phyloP scores from a whole-genome alignment of 1,139 yeast species.

The Yamadazyma membranifaciens region DNA sequence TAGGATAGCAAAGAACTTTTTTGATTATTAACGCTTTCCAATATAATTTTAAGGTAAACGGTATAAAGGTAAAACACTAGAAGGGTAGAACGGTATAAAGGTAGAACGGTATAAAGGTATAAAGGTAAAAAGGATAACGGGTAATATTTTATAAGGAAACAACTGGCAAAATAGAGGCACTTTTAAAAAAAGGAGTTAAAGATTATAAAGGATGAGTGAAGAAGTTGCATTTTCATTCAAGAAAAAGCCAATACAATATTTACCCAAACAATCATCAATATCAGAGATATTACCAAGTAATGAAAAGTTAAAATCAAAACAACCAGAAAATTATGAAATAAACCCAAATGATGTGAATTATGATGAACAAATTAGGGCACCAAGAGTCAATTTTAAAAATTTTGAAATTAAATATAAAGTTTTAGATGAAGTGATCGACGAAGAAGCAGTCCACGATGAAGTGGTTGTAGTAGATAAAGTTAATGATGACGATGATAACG shows the following conservation, averaged over 20 bases:
- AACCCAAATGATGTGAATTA: slow-evolving; percentile 31
- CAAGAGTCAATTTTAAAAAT: slow-evolving; percentile 28
- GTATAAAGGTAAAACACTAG: too few relatives aligned
- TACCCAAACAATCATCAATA: slow-evolving; percentile 27
- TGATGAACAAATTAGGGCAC: slow-evolving; percentile 46
- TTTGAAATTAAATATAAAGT: background rate
- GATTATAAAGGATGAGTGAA: slow-evolving; percentile 4
- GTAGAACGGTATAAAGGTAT: background rate
- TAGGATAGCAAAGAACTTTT: background rate
- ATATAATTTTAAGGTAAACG: too few relatives aligned
- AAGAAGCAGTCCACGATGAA: background rate
- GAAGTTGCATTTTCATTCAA: slow-evolving; percentile 32
- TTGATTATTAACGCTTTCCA: too few relatives aligned
- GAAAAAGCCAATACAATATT: slow-evolving; percentile 33
- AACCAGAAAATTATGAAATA: slow-evolving; percentile 8
- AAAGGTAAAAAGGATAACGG: background rate
- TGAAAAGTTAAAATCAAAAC: slow-evolving; percentile 6
- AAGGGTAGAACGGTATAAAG: too few relatives aligned
- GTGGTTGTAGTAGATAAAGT: background rate
- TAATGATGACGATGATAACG: background rate
- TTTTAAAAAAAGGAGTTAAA: background rate
- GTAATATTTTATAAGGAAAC: too few relatives aligned
- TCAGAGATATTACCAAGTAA: slow-evolving; percentile 28
- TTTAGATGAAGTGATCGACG: background rate
- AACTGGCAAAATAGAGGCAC: background rate